Conservation (phyloP, 768 basidiomycete species). For the Heimioporus sp. region DNA sequence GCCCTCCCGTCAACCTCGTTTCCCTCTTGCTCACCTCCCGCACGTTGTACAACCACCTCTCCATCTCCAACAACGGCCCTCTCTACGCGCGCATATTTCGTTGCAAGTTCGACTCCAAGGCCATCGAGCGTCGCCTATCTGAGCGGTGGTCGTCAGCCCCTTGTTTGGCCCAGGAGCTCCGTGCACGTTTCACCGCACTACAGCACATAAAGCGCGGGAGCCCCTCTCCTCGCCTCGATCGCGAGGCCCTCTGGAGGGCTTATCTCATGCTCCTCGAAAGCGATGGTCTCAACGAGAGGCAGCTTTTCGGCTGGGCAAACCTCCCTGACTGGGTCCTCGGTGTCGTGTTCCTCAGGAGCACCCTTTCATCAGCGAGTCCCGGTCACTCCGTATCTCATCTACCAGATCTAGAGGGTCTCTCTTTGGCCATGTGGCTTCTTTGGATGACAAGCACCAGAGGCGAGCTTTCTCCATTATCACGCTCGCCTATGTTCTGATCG, state of each 20-base stretch:
- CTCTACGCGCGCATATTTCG: slow-evolving; percentile 46
- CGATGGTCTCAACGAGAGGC: slow-evolving; percentile 45
- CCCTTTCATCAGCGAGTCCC: neutral
- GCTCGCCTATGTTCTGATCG: slow-evolving; percentile 11
- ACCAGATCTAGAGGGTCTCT: slow-evolving; percentile 34
- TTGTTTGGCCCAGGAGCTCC: slow-evolving; percentile 43
- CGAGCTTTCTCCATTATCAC: slow-evolving; percentile 15
- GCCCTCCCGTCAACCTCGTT: slow-evolving; percentile 42
- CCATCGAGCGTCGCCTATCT: slow-evolving; percentile 39
- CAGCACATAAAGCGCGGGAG: slow-evolving; percentile 38
- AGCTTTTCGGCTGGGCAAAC: slow-evolving; percentile 42
- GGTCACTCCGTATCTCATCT: slow-evolving; percentile 16
- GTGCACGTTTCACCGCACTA: slow-evolving; percentile 40
- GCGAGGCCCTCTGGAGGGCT: slow-evolving; percentile 51
- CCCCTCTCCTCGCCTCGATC: slow-evolving; percentile 13
- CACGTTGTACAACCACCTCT: slow-evolving; percentile 35
- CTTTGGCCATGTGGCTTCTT: slow-evolving; percentile 44
- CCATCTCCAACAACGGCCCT: slow-evolving; percentile 33
- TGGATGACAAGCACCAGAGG: slow-evolving; percentile 46
- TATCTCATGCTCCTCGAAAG: slow-evolving; percentile 56
- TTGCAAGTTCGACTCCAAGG: slow-evolving; percentile 43
- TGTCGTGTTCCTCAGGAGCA: slow-evolving; percentile 11
- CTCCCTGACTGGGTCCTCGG: slow-evolving; percentile 28
- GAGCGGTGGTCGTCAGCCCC: slow-evolving; percentile 36
- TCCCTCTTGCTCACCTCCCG: slow-evolving; percentile 40